These are phyloP conservation scores for Barnettozyma pratensis DNA, from an alignment of 805 yeast genomes.

Conservation along the genomic window DNA sequence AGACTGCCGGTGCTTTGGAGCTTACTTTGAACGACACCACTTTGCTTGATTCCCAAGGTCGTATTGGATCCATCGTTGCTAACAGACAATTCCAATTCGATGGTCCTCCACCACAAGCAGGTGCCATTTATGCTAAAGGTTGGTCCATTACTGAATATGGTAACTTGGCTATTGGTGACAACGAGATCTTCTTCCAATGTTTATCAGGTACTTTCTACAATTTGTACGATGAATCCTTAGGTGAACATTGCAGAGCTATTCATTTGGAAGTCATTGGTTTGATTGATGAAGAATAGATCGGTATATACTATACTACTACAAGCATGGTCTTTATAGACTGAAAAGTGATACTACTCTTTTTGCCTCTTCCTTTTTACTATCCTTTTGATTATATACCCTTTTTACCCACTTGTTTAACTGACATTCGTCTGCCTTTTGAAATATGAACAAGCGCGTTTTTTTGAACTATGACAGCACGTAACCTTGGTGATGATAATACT, in stretches of 20 bases:
- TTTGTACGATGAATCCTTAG: constrained; percentile 61
- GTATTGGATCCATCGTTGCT: constrained; percentile 18
- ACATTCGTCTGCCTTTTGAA: too few relatives aligned
- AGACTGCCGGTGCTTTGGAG: constrained; percentile 3
- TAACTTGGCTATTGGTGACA: constrained; percentile 57
- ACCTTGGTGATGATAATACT: too few relatives aligned
- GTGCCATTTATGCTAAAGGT: constrained; percentile 65
- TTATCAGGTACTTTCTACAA: constrained; percentile 73
- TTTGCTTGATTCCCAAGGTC: constrained; percentile 9
- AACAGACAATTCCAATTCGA: constrained; percentile 67
- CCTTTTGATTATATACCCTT: too few relatives aligned
- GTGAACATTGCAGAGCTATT: constrained; percentile 59
- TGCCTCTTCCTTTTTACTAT: too few relatives aligned
- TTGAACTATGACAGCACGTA: too few relatives aligned
- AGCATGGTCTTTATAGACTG: neutral
- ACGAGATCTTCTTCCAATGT: constrained; percentile 66
- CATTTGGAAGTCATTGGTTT: constrained; percentile 54
- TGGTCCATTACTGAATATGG: constrained; percentile 54
- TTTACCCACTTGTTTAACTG: too few relatives aligned
- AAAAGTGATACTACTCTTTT: neutral
- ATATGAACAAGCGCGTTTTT: too few relatives aligned
- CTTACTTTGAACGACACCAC: constrained; percentile 5
- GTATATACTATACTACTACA: neutral
- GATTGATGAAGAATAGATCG: constrained; percentile 38
- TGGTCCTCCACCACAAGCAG: constrained; percentile 84